Evolutionary conservation across 441 rosid species (phyloP).

Genomic region (Jatropha podagrica): DNA sequence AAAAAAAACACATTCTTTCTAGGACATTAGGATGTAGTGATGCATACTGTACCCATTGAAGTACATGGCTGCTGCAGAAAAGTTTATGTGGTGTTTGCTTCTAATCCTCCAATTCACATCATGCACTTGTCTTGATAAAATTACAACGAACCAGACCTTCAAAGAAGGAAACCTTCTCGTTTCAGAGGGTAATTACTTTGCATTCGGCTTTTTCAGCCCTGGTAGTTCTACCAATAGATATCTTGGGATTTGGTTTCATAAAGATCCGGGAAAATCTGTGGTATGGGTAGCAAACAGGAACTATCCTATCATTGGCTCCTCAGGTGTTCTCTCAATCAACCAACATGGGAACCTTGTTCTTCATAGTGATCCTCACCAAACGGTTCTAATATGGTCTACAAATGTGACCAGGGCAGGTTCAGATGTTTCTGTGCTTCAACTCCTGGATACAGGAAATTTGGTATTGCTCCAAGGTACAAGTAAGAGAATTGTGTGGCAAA

Average conservation of each 20-base stretch:
- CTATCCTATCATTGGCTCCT: slow-evolving; percentile 15
- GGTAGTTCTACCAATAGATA: slow-evolving; percentile 13
- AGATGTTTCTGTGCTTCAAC: not conserved
- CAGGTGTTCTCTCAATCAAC: slow-evolving; percentile 5
- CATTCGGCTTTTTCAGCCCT: slow-evolving; percentile 27
- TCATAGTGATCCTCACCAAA: not conserved
- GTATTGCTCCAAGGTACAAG: not conserved
- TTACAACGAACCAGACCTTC: slow-evolving; percentile 2
- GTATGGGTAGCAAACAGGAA: slow-evolving; percentile 30
- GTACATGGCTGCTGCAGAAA: not conserved
- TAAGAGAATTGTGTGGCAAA: slow-evolving; percentile 18
- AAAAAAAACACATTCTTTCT: too few relatives aligned
- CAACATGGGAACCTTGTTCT: slow-evolving; percentile 14
- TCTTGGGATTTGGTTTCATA: slow-evolving; percentile 32
- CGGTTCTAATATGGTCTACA: slow-evolving; percentile 17
- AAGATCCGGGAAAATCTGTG: not conserved
- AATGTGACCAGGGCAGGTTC: not conserved
- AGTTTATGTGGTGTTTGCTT: not conserved
- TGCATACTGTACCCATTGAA: not conserved
- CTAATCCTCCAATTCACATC: not conserved
- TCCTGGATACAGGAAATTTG: slow-evolving; percentile 27
- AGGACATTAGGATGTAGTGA: not conserved
- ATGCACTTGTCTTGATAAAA: not conserved
- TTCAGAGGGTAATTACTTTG: slow-evolving; percentile 10
- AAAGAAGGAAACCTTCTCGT: slow-evolving; percentile 18